Evolutionary conservation across 2,329 filamentous ascomycete species (phyloP).

Genomic region (Fusarium succisae): DNA sequence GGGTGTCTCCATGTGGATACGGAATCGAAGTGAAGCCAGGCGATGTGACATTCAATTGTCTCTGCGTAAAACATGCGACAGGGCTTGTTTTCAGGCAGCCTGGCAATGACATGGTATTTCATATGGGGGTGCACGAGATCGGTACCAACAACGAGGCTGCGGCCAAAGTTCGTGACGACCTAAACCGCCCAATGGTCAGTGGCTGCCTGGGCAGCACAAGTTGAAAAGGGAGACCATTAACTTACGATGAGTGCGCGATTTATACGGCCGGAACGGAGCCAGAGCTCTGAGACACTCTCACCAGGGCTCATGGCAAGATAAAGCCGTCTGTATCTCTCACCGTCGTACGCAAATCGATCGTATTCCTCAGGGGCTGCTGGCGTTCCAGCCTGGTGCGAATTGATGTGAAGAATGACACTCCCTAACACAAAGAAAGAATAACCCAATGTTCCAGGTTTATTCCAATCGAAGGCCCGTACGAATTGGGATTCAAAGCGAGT

Average conservation of each 20-base stretch:
- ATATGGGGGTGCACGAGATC: no score
- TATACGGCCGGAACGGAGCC: no score
- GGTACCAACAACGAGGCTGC: neutral
- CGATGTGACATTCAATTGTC: no score
- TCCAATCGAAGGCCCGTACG: neutral
- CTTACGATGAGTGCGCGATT: no score
- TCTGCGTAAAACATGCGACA: neutral
- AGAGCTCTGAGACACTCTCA: neutral
- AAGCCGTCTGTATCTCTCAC: neutral
- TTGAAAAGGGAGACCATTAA: no score
- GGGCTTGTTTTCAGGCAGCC: neutral
- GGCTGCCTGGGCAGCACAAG: no score
- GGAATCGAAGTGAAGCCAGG: neutral
- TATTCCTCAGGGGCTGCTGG: neutral
- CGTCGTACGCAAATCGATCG: no score
- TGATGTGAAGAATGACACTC: accelerated
- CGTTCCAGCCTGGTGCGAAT: neutral
- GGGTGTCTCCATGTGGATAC: neutral
- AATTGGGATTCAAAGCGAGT: accelerated
- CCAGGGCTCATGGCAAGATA: neutral
- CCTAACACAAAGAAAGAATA: accelerated
- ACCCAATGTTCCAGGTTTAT: accelerated
- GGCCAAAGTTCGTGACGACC: neutral
- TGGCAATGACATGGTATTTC: neutral
- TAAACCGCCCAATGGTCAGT: neutral